Evolutionary conservation across 225 moss, liverwort and hornwort species (phyloP), one percentile per base, ranked within the genome.

Genomic region (Physcomitrellopsis africana): DNA sequence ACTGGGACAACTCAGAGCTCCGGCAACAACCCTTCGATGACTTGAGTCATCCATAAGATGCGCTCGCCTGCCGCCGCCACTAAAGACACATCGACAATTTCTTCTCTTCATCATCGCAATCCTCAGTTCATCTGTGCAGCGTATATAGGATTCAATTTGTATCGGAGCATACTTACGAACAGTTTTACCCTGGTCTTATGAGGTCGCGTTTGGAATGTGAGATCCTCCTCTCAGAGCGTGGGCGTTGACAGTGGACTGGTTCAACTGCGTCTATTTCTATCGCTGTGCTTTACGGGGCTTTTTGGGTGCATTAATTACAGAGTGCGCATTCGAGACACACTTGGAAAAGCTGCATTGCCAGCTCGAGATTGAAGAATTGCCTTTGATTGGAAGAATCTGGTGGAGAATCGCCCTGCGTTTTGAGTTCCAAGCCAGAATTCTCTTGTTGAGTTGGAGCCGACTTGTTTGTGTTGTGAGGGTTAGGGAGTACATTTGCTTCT

Each of bases 41-140:
- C 54, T 42, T 51, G 51, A 27, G 13, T 67, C 45, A 9, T 24
- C 66, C 2, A 22, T 45, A 47, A 9, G 45, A 45, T 65, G 22
- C 51, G n/a, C 51, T 20, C 19, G 16, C 63, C 14, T 51, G 19
- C 63, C 19, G 52, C 63, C 63, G 73, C 51, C 73, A 37, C 37
- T 2, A 7, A 4, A 37, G 32, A 2, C 32, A 37, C 32, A 37
- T 37, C 32, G 5, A 37, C 32, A 37, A 37, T 37, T 17, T 5
- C 24, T 10, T 5, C 16, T 14, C 65, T 5, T 3, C 18, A 26
- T 61, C 32, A 49, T 18, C 18, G 51, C 51, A 13, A 13, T 51
- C 1, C 12, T n/a, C 52, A n/a, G 6, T 52, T n/a, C n/a, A n/a
- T 52, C 17, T 18, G 60, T 32, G 48, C 29, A 19, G 49, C n/a